phyloP scores from a whole-genome alignment of 345 rosid species.

The Dipteronia dyeriana region DNA sequence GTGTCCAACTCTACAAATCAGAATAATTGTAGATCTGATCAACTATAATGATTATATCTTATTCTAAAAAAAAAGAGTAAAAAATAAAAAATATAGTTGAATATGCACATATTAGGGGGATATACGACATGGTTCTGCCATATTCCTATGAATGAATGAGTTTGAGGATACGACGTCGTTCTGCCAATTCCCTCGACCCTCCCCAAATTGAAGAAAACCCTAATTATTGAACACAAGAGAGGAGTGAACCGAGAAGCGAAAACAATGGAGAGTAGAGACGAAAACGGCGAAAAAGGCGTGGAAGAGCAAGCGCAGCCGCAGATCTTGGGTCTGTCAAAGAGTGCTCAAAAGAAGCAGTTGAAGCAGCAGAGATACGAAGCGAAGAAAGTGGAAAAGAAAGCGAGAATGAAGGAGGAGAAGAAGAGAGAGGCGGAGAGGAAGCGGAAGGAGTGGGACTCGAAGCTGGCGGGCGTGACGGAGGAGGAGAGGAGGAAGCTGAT shows the following conservation, averaged over 20 bases:
- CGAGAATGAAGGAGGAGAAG: constrained; percentile 66
- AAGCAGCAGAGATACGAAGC: constrained; percentile 77
- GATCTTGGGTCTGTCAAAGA: constrained; percentile 55
- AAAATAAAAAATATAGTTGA: too few species aligned
- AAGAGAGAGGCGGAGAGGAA: constrained; percentile 63
- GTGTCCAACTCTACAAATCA: too few species aligned
- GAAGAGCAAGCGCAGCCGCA: constrained; percentile 17
- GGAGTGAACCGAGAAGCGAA: not conserved
- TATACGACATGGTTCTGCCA: too few species aligned
- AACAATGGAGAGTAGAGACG: constrained; percentile 24
- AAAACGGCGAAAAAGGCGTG: constrained; percentile 25
- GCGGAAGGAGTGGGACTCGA: constrained; percentile 62
- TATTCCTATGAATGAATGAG: too few species aligned
- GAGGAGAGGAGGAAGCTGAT: constrained; percentile 70
- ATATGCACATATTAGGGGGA: too few species aligned
- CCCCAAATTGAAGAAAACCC: not conserved
- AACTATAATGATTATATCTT: too few species aligned
- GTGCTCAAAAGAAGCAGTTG: constrained; percentile 77
- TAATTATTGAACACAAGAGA: not conserved
- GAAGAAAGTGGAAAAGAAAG: constrained; percentile 91
- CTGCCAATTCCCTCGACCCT: not conserved
- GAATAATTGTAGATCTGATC: too few species aligned
- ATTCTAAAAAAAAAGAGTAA: too few species aligned
- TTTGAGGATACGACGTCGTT: not conserved
- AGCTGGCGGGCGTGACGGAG: constrained; percentile 48